Conservation (phyloP, 495 filamentous ascomycete genomes). For the Penicilliopsis zonata region DNA sequence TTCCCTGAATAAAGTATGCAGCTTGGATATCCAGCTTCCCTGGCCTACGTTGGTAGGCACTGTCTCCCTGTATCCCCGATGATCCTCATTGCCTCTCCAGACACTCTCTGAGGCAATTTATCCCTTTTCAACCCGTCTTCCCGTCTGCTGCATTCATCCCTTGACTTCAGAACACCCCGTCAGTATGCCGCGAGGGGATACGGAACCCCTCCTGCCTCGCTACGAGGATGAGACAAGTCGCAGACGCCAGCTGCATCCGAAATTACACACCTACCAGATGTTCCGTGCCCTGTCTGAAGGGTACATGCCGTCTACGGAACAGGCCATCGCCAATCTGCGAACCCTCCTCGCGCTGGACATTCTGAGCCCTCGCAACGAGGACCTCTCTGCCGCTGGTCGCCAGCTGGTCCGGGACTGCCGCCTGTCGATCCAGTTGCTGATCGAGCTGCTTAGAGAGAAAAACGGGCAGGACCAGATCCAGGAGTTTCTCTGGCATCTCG, state of each 20-base stretch:
- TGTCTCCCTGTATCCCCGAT: too few relatives aligned
- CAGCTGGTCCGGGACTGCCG: conserved; percentile 60
- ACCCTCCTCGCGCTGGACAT: conserved; percentile 67
- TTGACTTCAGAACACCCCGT: not conserved
- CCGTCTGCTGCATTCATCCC: not conserved
- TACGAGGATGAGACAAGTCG: conserved; percentile 74
- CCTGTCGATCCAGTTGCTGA: conserved; percentile 60
- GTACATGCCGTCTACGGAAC: conserved; percentile 86
- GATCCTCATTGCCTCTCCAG: too few relatives aligned
- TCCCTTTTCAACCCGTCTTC: too few relatives aligned
- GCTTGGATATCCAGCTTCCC: too few relatives aligned
- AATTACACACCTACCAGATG: conserved; percentile 91
- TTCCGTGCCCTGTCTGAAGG: conserved; percentile 69
- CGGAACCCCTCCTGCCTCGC: conserved; percentile 68
- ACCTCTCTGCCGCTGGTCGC: conserved; percentile 66
- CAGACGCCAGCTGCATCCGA: conserved; percentile 67
- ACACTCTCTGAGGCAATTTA: too few relatives aligned
- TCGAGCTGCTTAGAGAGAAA: conserved; percentile 67
- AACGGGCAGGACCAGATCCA: conserved; percentile 79
- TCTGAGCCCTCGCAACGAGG: conserved; percentile 62
- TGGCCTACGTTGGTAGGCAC: too few relatives aligned
- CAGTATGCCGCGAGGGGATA: conserved; percentile 46
- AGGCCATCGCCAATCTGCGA: conserved; percentile 68
- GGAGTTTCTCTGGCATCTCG: conserved; percentile 79
- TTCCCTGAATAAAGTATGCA: too few relatives aligned